Evolutionary conservation across 208 protist genomes (phyloP), one percentile per base, ranked within the genome.

Genomic region (Leishmania gerbilli): DNA sequence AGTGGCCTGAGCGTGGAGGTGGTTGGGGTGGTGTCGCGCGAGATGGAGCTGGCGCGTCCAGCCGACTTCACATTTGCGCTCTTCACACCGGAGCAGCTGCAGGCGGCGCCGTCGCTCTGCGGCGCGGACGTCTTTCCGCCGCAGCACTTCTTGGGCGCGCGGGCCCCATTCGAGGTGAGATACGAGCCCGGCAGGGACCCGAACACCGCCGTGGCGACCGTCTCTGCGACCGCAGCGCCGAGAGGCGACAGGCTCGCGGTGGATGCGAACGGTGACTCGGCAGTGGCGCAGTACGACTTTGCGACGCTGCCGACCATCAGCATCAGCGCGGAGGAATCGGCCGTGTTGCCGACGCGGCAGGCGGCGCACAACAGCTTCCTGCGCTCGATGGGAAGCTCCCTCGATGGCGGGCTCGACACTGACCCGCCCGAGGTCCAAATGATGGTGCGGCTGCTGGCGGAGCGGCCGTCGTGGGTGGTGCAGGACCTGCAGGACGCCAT

Each of bases 61-160:
- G 94, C 94, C 3, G 94, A 97, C 85, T 95, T 95, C 71, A 85
- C 84, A 45, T 95, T 95, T 81, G 68, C 84, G 13, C 85, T 89
- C 49, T 93, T 91, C 76, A 88, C 87, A 24, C 60, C 74, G 11
- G 81, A 87, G 62, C 71, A 90, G 64, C 74, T 84, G 71, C 65
- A 24, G 58, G 75, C 74, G 34, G 77, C 80, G 15, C 89, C 92
- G 62, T 74, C 77, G 56, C 77, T 83, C 5, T 93, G 88, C 76
- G 88, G 89, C 74, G 76, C 77, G 19, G 92, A 94, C 76, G 40
- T 92, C 31, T 95, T 96, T 77, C 87, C 93, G 7, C 93, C 93
- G 5, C 67, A 79, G 64, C 91, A 88, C 83, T 94, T 90, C 83
- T 47, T 96, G 45, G 67, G 78, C 21, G 76, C 88, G 47, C 89